Base-by-base conservation (phyloP, 202 grass and related monocot genomes). In the Digitaria exilis region DNA sequence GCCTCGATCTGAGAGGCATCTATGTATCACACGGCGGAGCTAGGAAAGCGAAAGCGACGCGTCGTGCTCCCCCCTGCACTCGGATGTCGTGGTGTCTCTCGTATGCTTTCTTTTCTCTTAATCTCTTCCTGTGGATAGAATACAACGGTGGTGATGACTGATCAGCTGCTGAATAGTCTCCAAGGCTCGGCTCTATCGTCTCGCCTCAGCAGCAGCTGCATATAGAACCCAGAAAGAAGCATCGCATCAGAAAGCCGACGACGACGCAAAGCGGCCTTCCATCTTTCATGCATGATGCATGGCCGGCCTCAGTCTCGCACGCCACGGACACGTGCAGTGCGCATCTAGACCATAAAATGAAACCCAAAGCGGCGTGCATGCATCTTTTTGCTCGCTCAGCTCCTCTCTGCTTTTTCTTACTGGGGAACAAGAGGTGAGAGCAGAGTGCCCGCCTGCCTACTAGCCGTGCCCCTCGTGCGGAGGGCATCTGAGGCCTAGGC, bases 141-240 rank as follows among this genome's bases (percentile, higher is more conserved):
- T 17, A 49, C 3, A 17, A 49, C 3, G 46, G 46, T 17, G 19
- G 17, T 21, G 51, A 22, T 9, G 15, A 7, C 5, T 21, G 51
- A 22, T 9, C 3, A 7, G 16, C 18, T 51, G 17, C 49, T 51
- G 49, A 21, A 51, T 51, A 51, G 2, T 21, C 49, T 57, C 51
- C 21, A 6, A 19, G 3, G 3, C 45, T 51, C 6, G 31, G 19
- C n/a, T n/a, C n/a, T n/a, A 7, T 55, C 21, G 21, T 55, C 19
- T 55, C 7, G 22, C 5, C 50, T 54, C 50, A 54, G 48, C 44
- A 16, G 43, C 59, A 10, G 34, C 66, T 46, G 29, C 25, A 71
- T 16, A 49, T 43, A 57, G 34, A 80, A 50, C 78, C 64, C 49
- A 22, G 65, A 69, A 80, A 79, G 76, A 65, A 79, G 76, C 58